Base-by-base conservation (phyloP, 2,329 filamentous ascomycete species). In the Incumbomyces lentus region DNA sequence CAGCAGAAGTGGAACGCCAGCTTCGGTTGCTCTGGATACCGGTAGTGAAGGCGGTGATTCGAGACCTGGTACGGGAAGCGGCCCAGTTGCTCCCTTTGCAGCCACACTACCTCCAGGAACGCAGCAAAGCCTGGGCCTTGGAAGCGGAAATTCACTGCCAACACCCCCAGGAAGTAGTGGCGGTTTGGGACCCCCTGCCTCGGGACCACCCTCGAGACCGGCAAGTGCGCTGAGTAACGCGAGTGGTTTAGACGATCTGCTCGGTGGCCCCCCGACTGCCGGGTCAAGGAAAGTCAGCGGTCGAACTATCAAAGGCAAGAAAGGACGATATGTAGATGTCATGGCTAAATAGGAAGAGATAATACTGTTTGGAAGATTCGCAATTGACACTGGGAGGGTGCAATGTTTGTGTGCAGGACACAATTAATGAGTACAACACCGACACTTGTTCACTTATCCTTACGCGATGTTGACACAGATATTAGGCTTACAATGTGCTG, bases 321-420 rank as follows among this genome's bases (percentile, higher is more conserved):
- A 87, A 71, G 95, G 87, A 26, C 74, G 89, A 22, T 98, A 98
- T 71, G 82, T 98, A 26, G 92, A 98, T 74, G 87, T 98, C 50
- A 95, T 96, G 88, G 84, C 84, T 8, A 82, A 86, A 55, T 70
- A 46, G 40, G 36, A 22, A 33, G 22, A 26, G 8, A 8, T 26
- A 26, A 26, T 26, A 5, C 8, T 26, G 22, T 26, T 26, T 4
- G 22, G 8, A 26, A 5, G 22, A 8, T 26, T 26, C 4, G 22
- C 22, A 26, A 26, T 26, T 26, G 8, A 5, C 22, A 26, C 22
- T 4, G 22, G 22, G 22, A 26, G 8, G 22, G 22, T 8, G 22
- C 22, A 26, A 4, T 8, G 22, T 26, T 26, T 4, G 8, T 26
- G 22, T 26, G 22, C 22, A 26, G 22, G 22, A 26, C 22, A 8